Evolutionary conservation across 1,139 yeast species (phyloP).

Genomic region (Suhomyces maxii): DNA sequence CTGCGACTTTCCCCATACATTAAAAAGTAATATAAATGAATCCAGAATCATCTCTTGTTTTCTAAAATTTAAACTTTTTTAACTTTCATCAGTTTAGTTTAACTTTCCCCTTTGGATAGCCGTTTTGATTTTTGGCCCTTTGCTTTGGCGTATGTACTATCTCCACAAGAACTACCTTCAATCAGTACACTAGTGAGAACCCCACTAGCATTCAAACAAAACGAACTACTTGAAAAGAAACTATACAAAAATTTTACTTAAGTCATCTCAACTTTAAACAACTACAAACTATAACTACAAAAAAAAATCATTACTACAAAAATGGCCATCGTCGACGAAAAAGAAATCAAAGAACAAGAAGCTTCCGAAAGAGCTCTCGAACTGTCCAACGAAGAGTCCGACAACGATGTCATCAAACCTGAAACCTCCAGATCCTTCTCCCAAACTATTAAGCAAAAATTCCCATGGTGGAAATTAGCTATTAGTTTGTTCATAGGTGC

Average conservation of each 20-base stretch:
- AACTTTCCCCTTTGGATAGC: too few relatives aligned
- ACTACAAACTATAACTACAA: background rate
- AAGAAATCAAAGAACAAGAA: conserved; percentile 2
- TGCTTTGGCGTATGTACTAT: conserved; percentile 3
- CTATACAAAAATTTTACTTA: background rate
- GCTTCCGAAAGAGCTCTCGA: background rate
- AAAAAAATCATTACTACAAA: too few relatives aligned
- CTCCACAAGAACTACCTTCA: conserved; percentile 15
- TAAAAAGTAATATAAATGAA: too few relatives aligned
- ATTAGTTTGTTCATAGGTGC: conserved; percentile 36
- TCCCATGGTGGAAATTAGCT: conserved; percentile 20
- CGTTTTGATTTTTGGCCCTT: too few relatives aligned
- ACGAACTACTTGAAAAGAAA: background rate
- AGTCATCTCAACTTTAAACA: background rate
- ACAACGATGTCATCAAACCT: conserved; percentile 2
- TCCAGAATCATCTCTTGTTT: too few relatives aligned
- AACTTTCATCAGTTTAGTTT: too few relatives aligned
- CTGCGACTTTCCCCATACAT: too few relatives aligned
- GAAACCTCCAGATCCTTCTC: conserved; percentile 2
- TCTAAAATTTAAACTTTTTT: too few relatives aligned
- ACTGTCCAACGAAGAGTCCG: conserved; percentile 1
- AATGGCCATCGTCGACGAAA: background rate
- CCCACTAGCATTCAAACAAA: conserved; percentile 1
- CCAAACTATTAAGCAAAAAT: conserved; percentile 9
- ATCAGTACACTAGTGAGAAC: conserved; percentile 14